Evolutionary conservation across 164 flowering plant species (phyloP).

Genomic region (Buxus sempervirens): DNA sequence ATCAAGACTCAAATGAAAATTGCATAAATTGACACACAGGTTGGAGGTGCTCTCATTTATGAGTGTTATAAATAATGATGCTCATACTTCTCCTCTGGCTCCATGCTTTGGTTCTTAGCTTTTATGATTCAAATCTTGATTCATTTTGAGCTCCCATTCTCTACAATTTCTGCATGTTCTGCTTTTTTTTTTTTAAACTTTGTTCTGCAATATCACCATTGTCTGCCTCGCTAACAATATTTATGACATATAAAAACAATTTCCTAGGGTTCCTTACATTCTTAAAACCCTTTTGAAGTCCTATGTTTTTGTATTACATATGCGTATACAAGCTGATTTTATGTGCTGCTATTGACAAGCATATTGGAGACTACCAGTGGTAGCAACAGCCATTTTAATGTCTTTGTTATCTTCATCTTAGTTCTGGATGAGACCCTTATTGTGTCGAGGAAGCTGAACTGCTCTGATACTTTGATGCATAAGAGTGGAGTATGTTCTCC

Average conservation of each 20-base stretch:
- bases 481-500: not conserved
- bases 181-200: no score
- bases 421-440: not conserved
- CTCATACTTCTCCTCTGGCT: no score
- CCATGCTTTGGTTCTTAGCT: no score
- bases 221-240: not conserved
- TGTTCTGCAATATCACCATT: not conserved
- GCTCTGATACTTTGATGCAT: not conserved
- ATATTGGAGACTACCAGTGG: not conserved
- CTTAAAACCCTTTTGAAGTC: not conserved
- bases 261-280: no score
- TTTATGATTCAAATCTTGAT: no score
- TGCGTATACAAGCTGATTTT: not conserved
- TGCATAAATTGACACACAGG: no score
- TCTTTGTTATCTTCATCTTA: not conserved
- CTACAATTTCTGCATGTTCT: no score
- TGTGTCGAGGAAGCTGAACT: not conserved
- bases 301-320: not conserved
- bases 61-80: no score
- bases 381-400: not conserved
- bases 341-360: not conserved
- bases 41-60: no score
- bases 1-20: no score
- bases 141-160: no score
- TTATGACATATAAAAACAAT: not conserved